phyloP scores from a whole-genome alignment of 441 rosid species.

The Adansonia grandidieri region DNA sequence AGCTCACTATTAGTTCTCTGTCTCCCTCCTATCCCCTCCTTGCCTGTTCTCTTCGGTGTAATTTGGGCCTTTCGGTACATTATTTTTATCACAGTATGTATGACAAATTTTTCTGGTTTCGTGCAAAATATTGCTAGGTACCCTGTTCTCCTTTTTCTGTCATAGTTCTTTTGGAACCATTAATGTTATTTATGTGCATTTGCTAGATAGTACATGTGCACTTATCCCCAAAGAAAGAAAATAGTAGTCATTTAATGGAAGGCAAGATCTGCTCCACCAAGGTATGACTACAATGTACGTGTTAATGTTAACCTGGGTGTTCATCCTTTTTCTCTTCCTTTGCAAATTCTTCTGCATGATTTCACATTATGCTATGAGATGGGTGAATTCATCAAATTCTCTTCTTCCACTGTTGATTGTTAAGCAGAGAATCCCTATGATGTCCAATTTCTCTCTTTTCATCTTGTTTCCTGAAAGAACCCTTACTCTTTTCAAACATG shows the following conservation, averaged over 20 bases:
- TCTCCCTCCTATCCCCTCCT: not conserved
- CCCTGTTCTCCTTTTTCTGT: not conserved
- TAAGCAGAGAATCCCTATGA: not conserved
- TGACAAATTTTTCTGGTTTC: not conserved
- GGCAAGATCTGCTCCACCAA: not conserved
- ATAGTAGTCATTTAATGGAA: not conserved
- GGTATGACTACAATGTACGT: not conserved
- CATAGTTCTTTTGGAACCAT: not conserved
- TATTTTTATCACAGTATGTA: not conserved
- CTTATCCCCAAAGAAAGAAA: not conserved
- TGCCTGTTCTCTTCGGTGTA: not conserved
- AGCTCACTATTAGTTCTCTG: not conserved
- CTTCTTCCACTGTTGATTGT: slow-evolving; percentile 13
- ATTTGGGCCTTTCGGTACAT: not conserved
- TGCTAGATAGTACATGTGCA: not conserved
- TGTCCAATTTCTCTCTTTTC: not conserved
- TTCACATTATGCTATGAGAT: not conserved
- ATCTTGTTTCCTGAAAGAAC: slow-evolving; percentile 23
- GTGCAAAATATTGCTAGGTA: not conserved
- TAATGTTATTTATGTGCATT: not conserved
- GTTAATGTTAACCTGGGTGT: not conserved
- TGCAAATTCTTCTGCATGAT: not conserved
- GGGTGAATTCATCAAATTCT: slow-evolving; percentile 8
- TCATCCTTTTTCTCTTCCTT: not conserved
- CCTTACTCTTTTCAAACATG: slow-evolving; percentile 30